Percentiles rank a stretch among this genome's conserved stretches.
Evolutionary conservation across 164 flowering plant genomes (phyloP).

Genomic region (Aristolochia contorta): DNA sequence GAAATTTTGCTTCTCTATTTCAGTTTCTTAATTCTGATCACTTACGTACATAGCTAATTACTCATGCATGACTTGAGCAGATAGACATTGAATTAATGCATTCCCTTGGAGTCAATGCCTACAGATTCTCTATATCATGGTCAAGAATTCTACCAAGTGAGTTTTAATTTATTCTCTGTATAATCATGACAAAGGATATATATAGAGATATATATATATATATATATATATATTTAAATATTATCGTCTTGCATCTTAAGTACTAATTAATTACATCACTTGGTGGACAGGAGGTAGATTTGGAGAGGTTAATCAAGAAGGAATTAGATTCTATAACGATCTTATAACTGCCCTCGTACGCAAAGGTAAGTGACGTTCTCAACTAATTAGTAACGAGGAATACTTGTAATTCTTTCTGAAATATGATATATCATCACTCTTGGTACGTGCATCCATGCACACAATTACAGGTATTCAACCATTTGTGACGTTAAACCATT

Average conservation of each 20-base stretch:
- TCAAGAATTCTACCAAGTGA: constrained; percentile 50
- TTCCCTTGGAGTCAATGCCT: constrained; percentile 42
- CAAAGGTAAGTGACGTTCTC: constrained; percentile 36
- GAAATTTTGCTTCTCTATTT: background rate
- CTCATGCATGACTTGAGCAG: background rate
- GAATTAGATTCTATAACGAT: constrained; percentile 36
- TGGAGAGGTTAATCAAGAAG: constrained; percentile 37
- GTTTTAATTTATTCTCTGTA: too few species aligned
- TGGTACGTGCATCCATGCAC: background rate
- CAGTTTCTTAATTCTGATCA: background rate
- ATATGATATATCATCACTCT: background rate
- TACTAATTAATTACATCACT: background rate
- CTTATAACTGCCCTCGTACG: constrained; percentile 38
- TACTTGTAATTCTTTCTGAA: background rate
- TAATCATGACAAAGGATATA: too few species aligned
- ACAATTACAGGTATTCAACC: constrained; percentile 13
- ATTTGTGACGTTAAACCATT: constrained; percentile 11
- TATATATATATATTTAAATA: background rate
- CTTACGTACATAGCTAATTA: too few species aligned
- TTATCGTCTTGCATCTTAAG: too few species aligned
- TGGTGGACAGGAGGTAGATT: constrained; percentile 40
- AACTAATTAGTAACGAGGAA: too few species aligned
- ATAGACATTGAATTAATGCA: constrained; percentile 45
- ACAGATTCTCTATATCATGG: constrained; percentile 71
- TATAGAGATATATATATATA: background rate